Base-by-base conservation (phyloP, 345 rosid genomes). In the Camelina neglecta region DNA sequence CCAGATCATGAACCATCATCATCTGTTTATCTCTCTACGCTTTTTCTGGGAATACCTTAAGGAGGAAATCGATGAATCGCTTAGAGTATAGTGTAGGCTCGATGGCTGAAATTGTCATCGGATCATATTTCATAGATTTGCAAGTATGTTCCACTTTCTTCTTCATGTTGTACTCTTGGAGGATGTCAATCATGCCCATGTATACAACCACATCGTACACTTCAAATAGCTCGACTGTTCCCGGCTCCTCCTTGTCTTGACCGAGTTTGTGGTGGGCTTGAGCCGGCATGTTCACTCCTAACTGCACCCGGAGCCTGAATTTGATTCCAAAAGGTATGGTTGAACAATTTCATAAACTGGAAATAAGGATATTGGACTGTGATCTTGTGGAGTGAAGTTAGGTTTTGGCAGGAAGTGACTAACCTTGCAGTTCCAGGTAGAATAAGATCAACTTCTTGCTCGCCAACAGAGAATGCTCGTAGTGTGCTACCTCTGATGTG, bases 261-360 rank as follows among this genome's bases (percentile, higher is more conserved):
- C 1, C 67, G 65, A 92, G 74, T 81, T 86, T 90, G 58, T 64
- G 90, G 63, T 77, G 88, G 31, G 97, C 99, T 79, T 90, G 92
- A 8, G 97, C 97, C 0, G 97, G 99, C 99, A 95, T 95, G 90
- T 95, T 90, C 44, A 90, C 99, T 71, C 99, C 99, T 75, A 95
- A 65, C 75, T 95, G 97, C 69, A 95, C 99, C 50, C 88, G 91
- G 65, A 95, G 86, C 87, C 99, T 95, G 82, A 50, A 63, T 20
- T 41, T 9, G 2, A 33, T 47, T 50, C 61, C 67, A 29, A 67
- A 47, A 8, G 39, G 65, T 35, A 47, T 9, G 29, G 45, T 58
- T 64, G 5, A 23, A 44, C 53, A 68, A 33, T 38, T 26, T 60
- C 13, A 11, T 2, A 11, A 36, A n/a, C 7, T 12, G 4, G 2